Evolutionary conservation across 352 stramenopile species (phyloP).

Genomic region (Globisporangium megalacanthum): DNA sequence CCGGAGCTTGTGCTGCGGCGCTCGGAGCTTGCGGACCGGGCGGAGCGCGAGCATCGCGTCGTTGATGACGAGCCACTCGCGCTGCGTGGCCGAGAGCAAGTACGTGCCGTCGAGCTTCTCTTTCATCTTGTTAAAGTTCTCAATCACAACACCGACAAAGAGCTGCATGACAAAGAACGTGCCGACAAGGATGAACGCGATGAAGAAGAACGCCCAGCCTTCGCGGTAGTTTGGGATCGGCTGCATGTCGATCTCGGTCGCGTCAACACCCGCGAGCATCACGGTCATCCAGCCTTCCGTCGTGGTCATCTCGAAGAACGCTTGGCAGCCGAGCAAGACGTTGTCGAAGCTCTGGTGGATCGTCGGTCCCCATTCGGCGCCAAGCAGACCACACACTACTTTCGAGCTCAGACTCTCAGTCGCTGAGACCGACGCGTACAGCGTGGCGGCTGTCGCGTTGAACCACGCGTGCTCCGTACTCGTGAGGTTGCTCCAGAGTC

Average conservation of each 20-base stretch:
- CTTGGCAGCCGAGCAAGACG: constrained; percentile 51
- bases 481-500: constrained; percentile 39
- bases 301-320: constrained; percentile 91
- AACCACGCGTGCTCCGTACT: constrained; percentile 34
- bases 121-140: constrained; percentile 89
- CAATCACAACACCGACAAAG: constrained; percentile 93
- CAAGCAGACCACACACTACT: constrained; percentile 35
- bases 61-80: constrained; percentile 68
- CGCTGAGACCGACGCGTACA: constrained; percentile 13
- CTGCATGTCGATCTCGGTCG: constrained; percentile 88
- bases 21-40: constrained; percentile 32
- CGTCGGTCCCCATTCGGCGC: constrained; percentile 30
- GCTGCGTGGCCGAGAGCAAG: constrained; percentile 67
- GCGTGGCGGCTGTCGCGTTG: constrained; percentile 9
- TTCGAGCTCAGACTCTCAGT: constrained; percentile 30
- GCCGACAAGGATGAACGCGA: constrained; percentile 87
- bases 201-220: constrained; percentile 81
- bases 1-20: constrained; percentile 33
- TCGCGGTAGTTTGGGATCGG: constrained; percentile 73
- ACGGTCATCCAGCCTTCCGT: constrained; percentile 88
- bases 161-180: constrained; percentile 91
- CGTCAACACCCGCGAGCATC: constrained; percentile 86
- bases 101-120: constrained; percentile 53
- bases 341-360: constrained; percentile 83
- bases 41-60: constrained; percentile 47